Conservation (phyloP, 1,284 basidiomycete genomes). For the Inonotus obliquus region DNA sequence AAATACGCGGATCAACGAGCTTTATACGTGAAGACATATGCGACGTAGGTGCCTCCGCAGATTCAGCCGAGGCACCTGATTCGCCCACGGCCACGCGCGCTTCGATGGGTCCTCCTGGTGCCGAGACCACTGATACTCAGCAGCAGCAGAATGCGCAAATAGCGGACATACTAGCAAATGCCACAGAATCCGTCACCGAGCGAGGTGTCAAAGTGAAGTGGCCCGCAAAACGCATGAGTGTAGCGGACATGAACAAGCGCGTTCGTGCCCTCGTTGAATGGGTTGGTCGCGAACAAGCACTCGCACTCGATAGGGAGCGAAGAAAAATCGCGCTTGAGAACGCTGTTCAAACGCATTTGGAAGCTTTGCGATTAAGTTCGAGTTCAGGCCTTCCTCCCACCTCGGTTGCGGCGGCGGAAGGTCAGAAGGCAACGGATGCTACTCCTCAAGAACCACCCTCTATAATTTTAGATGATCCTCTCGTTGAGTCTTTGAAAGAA, state of each 20-base stretch:
- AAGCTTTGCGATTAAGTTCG: background rate
- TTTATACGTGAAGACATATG: slow-evolving; percentile 10
- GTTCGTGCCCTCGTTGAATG: slow-evolving; percentile 90
- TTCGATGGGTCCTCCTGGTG: slow-evolving; percentile 5
- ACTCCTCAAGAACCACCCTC: background rate
- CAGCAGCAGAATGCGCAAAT: slow-evolving; percentile 17
- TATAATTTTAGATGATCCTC: slow-evolving; percentile 14
- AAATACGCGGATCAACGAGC: slow-evolving; percentile 47
- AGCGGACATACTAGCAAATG: background rate
- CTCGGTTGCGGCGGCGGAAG: background rate
- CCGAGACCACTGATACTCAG: slow-evolving; percentile 21
- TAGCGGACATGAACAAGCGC: slow-evolving; percentile 96
- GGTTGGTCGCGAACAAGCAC: slow-evolving; percentile 81
- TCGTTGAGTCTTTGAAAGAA: slow-evolving; percentile 22
- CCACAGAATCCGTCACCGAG: slow-evolving; percentile 40
- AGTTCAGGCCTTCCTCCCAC: background rate
- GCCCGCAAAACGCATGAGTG: slow-evolving; percentile 91
- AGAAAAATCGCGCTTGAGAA: slow-evolving; percentile 60
- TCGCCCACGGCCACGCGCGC: slow-evolving; percentile 17
- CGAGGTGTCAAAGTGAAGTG: slow-evolving; percentile 91
- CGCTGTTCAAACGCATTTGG: slow-evolving; percentile 8
- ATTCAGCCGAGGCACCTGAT: slow-evolving; percentile 26
- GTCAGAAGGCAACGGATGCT: slow-evolving; percentile 21
- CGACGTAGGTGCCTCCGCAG: slow-evolving; percentile 6
- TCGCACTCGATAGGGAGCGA: slow-evolving; percentile 67